Conservation (phyloP, 495 filamentous ascomycete species). For the Pseudevernia furfuracea region DNA sequence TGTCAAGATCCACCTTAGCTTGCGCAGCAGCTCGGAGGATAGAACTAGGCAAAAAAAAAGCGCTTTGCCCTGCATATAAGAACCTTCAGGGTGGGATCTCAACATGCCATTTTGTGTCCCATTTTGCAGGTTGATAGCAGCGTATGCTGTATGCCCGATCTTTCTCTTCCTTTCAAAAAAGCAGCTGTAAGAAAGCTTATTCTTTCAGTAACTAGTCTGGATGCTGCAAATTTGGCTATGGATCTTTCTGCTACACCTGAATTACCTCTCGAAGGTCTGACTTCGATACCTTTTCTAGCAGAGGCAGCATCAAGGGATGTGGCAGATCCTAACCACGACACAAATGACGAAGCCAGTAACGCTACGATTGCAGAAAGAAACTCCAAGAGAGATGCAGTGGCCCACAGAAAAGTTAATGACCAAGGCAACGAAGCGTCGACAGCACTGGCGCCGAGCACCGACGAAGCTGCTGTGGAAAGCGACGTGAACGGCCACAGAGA, state of each 20-base stretch:
- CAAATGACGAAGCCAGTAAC: not conserved
- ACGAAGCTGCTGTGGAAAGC: not conserved
- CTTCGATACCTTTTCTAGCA: not conserved
- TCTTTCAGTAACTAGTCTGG: not conserved
- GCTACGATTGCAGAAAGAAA: not conserved
- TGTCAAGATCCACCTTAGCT: not conserved
- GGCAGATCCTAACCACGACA: not conserved
- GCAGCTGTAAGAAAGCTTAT: too few species aligned
- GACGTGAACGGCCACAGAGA: not conserved
- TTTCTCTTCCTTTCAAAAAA: too few species aligned
- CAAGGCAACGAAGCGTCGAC: not conserved
- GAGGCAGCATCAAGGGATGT: not conserved
- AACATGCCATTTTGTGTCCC: not conserved
- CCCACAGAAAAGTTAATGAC: not conserved
- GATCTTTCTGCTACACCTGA: not conserved
- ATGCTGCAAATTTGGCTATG: not conserved
- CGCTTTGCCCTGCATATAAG: not conserved
- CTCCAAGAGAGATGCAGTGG: not conserved
- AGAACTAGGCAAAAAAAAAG: not conserved
- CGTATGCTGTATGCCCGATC: too few species aligned
- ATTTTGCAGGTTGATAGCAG: too few species aligned
- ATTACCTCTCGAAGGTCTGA: not conserved
- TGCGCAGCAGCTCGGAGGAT: not conserved
- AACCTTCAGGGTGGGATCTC: not conserved
- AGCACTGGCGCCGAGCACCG: too few species aligned